Evolutionary conservation across 2,329 filamentous ascomycete species (phyloP).

Genomic region (Talaromyces sp.): DNA sequence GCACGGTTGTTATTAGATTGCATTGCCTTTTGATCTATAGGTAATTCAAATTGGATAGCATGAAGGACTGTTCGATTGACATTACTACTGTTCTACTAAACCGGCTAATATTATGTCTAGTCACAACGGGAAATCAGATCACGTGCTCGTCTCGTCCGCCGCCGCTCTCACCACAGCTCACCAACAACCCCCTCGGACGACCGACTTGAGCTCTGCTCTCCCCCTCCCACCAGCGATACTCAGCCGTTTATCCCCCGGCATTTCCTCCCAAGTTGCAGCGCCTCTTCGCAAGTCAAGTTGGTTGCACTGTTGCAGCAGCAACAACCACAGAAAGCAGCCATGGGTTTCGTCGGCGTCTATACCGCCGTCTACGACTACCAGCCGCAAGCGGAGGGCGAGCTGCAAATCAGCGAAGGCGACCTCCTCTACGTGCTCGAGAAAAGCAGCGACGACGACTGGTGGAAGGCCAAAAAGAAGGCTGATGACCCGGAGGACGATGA

Average conservation of each 20-base stretch:
- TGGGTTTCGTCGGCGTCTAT: constrained; percentile 91
- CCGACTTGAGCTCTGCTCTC: background rate
- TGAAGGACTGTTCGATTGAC: no score
- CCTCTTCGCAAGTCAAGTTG: constrained; percentile 4
- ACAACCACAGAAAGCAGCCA: constrained; percentile 32
- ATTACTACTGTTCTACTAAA: no score
- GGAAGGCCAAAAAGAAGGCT: constrained; percentile 92
- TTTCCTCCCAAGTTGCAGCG: background rate
- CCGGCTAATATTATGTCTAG: no score
- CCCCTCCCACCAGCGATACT: background rate
- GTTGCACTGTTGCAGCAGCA: constrained; percentile 5
- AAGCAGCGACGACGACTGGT: constrained; percentile 76
- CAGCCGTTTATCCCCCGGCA: background rate
- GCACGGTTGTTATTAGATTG: no score
- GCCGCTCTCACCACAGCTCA: no score
- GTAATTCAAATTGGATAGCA: no score
- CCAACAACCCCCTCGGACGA: background rate
- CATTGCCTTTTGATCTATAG: no score
- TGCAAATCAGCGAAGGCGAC: constrained; percentile 79
- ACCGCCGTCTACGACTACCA: constrained; percentile 88
- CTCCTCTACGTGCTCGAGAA: constrained; percentile 85
- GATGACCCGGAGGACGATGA: constrained; percentile 77
- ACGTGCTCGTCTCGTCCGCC: background rate
- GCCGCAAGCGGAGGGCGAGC: constrained; percentile 79
- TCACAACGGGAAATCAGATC: no score